phyloP scores from a whole-genome alignment of 345 rosid species.

The Pugionium dolabratum region DNA sequence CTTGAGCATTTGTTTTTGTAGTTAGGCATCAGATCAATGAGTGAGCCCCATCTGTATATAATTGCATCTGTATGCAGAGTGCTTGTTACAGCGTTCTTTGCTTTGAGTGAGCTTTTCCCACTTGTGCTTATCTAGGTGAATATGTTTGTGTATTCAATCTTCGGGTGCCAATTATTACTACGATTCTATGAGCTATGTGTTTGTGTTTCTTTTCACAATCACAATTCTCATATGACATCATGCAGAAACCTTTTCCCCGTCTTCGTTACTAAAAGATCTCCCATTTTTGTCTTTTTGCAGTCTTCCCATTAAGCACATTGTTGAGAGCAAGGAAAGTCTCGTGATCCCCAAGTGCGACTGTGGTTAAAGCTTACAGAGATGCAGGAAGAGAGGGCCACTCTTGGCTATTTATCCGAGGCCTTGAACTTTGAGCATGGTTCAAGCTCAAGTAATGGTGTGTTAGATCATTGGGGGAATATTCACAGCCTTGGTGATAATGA shows the following conservation, averaged over 20 bases:
- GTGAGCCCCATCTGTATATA: too few relatives aligned
- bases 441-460: conserved; percentile 57
- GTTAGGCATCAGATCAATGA: too few relatives aligned
- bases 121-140: too few relatives aligned
- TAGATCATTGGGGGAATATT: conserved; percentile 71
- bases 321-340: conserved; percentile 31
- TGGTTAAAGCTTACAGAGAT: conserved; percentile 47
- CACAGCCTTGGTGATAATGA: conserved; percentile 60
- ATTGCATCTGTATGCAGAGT: neutral
- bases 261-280: conserved; percentile 22
- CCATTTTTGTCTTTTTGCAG: conserved; percentile 23
- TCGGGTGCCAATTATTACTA: too few relatives aligned
- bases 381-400: conserved; percentile 83
- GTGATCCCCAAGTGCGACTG: conserved; percentile 30
- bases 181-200: too few relatives aligned
- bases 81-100: neutral
- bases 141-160: too few relatives aligned
- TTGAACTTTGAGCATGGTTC: conserved; percentile 82
- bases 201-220: neutral
- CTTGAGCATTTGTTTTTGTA: too few relatives aligned
- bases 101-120: too few relatives aligned
- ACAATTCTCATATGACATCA: neutral
- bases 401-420: conserved; percentile 74
- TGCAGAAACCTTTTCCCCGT: neutral
- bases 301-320: conserved; percentile 29